Conservation (phyloP, 495 filamentous ascomycete species). For the Aspergillus affinis region DNA sequence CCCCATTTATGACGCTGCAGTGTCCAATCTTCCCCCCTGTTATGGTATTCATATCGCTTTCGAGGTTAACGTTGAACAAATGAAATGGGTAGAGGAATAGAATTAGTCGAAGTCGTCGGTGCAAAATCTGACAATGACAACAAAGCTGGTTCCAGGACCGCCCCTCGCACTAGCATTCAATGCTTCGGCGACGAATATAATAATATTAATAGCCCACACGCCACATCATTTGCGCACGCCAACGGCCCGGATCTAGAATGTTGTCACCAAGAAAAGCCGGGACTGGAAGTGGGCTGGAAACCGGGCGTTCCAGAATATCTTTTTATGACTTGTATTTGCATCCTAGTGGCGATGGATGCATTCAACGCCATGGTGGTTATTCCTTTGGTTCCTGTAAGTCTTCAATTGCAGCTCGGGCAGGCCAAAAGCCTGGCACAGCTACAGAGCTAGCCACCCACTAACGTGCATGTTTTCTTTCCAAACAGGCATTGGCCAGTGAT, state of each 20-base stretch:
- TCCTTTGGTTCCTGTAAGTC: constrained; percentile 22
- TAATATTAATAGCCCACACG: not conserved
- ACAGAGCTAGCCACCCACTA: not conserved
- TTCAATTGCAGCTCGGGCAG: not conserved
- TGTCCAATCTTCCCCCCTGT: not conserved
- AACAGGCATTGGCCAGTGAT: constrained; percentile 21
- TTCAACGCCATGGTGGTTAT: constrained; percentile 40
- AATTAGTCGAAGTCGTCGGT: not conserved
- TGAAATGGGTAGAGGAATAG: not conserved
- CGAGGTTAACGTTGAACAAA: not conserved
- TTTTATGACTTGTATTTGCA: constrained; percentile 32
- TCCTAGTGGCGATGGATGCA: constrained; percentile 41
- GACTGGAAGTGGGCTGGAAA: constrained; percentile 21
- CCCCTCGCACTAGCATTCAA: not conserved
- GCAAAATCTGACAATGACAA: not conserved
- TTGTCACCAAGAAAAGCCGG: not conserved
- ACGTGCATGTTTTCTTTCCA: not conserved
- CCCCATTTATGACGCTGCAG: not conserved
- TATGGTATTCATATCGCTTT: not conserved
- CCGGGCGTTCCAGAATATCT: constrained; percentile 34
- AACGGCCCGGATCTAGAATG: not conserved
- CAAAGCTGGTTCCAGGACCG: not conserved
- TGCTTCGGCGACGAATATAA: not conserved
- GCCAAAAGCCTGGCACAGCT: not conserved
- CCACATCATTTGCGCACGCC: not conserved